Base-by-base conservation (phyloP, 371 early-diverging fungal genomes). In the Dinochytrium kinnereticum region DNA sequence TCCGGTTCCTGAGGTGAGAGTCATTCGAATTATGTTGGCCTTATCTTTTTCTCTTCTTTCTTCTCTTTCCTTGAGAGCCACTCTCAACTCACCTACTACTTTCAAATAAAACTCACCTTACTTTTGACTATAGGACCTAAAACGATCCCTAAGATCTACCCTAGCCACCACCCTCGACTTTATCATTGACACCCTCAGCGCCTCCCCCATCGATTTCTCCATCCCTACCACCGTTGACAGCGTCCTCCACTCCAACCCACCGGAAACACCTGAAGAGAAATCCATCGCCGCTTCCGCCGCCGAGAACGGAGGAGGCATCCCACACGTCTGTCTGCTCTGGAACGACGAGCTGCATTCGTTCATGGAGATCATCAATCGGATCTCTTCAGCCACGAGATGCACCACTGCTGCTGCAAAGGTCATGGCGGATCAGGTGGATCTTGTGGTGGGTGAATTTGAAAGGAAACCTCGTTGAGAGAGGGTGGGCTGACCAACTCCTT, bases 331-430 rank as follows among this genome's bases (percentile, higher is more conserved):
- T 26, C 34, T 82, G 30, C 90, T 96, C 34, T 98, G 97, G 97
- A 97, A 98, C 78, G 98, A 98, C 80, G 97, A 98, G 77, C 87
- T 88, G 15, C 98, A 98, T 78, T 94, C 94, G 1, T 97, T 95
- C 79, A 86, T 91, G 38, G 94, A 95, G 73, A 96, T 96, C 49
- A 91, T 96, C 33, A 91, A 91, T 65, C 90, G 90, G 57, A 88
- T 94, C 65, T 83, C 86, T 53, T 86, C 88, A 24, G 92, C 93
- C 1, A 89, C 91, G n/a, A 82, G 84, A 30, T 92, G 91, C 80
- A 76, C 88, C 15, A 81, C 82, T 64, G 84, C 82, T 30, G 90
- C 90, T 17, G 95, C 95, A 1, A 89, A 90, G 68, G 78, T 79
- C 37, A 90, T 94, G 68, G 94, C 96, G 2, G 91, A 93, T 71